These are phyloP conservation scores for Orbilia brochopaga DNA, from an alignment of 2,329 filamentous ascomycete species.

Conservation along the genomic window DNA sequence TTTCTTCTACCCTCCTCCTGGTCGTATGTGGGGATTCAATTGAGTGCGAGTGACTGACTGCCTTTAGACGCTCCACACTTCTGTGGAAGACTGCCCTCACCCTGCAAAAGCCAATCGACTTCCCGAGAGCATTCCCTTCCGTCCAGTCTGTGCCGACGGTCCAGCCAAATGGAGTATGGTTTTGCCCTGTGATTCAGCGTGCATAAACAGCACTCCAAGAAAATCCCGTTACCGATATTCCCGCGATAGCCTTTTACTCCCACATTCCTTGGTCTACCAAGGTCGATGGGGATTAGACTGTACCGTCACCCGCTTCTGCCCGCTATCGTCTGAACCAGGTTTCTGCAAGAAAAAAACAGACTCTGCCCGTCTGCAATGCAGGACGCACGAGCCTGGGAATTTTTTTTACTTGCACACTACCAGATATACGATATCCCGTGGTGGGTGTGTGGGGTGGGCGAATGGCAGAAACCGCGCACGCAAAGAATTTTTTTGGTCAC, in stretches of 20 bases:
- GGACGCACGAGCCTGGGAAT: constrained; percentile 28
- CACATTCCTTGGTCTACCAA: constrained; percentile 29
- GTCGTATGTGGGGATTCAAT: constrained; percentile 21
- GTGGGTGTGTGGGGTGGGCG: constrained; percentile 2
- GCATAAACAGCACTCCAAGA: constrained; percentile 21
- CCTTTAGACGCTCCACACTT: background rate
- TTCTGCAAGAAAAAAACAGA: constrained; percentile 23
- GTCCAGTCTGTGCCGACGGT: constrained; percentile 30
- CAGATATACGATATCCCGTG: constrained; percentile 15
- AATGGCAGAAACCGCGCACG: constrained; percentile 51
- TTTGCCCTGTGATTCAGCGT: constrained; percentile 45
- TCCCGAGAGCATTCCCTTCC: constrained; percentile 16
- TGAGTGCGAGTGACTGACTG: constrained; percentile 7
- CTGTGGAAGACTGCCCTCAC: constrained; percentile 24
- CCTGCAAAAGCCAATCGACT: constrained; percentile 48
- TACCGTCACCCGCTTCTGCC: constrained; percentile 32
- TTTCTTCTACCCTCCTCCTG: constrained; percentile 33
- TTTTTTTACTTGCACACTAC: constrained; percentile 13
- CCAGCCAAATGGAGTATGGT: constrained; percentile 48
- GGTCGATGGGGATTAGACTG: constrained; percentile 27
- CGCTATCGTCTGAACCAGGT: constrained; percentile 21
- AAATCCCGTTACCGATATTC: constrained; percentile 27
- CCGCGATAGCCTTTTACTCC: constrained; percentile 26
- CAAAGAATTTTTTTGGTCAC: constrained; percentile 13
- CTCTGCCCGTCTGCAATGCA: constrained; percentile 8